Base-by-base conservation (phyloP, 2,329 filamentous ascomycete genomes). In the Diplodia corticola region DNA sequence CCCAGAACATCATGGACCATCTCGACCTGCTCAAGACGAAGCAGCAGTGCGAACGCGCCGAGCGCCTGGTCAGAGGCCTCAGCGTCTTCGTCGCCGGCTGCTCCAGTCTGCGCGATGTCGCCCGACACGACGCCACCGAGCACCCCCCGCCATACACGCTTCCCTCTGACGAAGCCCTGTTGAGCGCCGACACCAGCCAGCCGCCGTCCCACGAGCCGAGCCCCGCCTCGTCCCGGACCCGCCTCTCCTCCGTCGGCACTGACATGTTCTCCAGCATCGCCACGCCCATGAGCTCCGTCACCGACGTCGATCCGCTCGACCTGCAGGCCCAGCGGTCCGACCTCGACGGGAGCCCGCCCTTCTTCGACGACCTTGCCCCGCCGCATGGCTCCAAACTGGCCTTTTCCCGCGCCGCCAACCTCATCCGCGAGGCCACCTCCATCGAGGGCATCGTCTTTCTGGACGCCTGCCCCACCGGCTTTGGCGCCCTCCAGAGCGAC, bases 361-460 rank as follows among this genome's bases (percentile, higher is more conserved):
- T 20, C 20, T 4, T 24, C 20, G n/a, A 17, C 7, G 44, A 48
- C 22, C 15, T 20, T 20, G 7, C 44, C 44, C n/a, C 44, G 9
- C 28, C 71, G 75, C 13, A 71, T 66, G 1, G 75, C 75, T 1
- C 37, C 13, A 73, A 69, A 40, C 67, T 69, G 0, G 75, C 76
- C 74, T 77, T 77, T 63, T 69, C 71, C 0, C 70, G 75, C 20
- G 75, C 75, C n/a, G 75, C 75, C 20, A 74, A 69, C 49, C 68
- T 76, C 4, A 73, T 77, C 67, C 69, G 72, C 66, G 69, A 69
- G 12, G 74, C 75, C 2, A 76, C 73, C 49, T 69, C 73, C 28
- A 57, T 77, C 1, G 73, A 76, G 26, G 75, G 75, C 17, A 74
- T 77, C 1, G n/a, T 76, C 1, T 74, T 77, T 15, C 67, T 77